Conservation (phyloP, 768 basidiomycete genomes). For the Leccinum broughii region DNA sequence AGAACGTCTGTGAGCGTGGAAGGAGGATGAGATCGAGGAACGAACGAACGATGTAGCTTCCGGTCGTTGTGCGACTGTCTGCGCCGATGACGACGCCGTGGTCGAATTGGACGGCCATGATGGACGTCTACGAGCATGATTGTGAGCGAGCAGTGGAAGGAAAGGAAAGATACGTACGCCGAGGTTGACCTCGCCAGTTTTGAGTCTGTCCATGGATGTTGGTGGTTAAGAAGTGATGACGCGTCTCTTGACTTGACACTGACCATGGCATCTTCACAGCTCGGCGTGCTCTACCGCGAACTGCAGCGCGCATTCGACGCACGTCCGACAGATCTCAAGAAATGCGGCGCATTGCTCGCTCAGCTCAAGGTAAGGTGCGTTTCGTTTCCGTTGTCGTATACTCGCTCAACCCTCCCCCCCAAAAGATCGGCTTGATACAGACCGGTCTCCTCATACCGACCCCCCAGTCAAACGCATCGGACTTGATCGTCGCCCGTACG, state of each 20-base stretch:
- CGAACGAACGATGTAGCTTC: slow-evolving; percentile 83
- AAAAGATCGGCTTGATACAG: slow-evolving; percentile 74
- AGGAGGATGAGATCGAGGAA: neutral
- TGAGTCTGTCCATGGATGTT: slow-evolving; percentile 77
- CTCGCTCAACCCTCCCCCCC: neutral
- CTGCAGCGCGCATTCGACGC: slow-evolving; percentile 67
- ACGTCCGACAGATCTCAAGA: slow-evolving; percentile 65
- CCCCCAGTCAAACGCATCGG: slow-evolving; percentile 58
- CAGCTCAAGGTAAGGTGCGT: slow-evolving; percentile 67
- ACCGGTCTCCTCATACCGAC: slow-evolving; percentile 77
- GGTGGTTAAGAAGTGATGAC: slow-evolving; percentile 42
- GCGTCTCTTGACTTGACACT: slow-evolving; percentile 17
- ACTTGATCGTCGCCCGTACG: slow-evolving; percentile 76
- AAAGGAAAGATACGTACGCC: slow-evolving; percentile 61
- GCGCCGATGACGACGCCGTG: slow-evolving; percentile 96
- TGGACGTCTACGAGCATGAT: slow-evolving; percentile 74
- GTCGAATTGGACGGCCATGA: slow-evolving; percentile 98
- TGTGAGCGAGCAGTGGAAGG: too few relatives aligned
- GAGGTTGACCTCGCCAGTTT: slow-evolving; percentile 94
- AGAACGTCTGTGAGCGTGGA: neutral
- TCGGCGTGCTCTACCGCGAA: slow-evolving; percentile 63
- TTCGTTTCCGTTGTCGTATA: neutral
- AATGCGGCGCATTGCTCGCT: slow-evolving; percentile 59
- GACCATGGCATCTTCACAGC: slow-evolving; percentile 48
- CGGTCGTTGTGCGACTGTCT: slow-evolving; percentile 95